A percentile compares a stretch with the other conserved stretches of the same genome.
phyloP scores from a whole-genome alignment of 768 basidiomycete species.

The Leucocoprinus sp. region DNA sequence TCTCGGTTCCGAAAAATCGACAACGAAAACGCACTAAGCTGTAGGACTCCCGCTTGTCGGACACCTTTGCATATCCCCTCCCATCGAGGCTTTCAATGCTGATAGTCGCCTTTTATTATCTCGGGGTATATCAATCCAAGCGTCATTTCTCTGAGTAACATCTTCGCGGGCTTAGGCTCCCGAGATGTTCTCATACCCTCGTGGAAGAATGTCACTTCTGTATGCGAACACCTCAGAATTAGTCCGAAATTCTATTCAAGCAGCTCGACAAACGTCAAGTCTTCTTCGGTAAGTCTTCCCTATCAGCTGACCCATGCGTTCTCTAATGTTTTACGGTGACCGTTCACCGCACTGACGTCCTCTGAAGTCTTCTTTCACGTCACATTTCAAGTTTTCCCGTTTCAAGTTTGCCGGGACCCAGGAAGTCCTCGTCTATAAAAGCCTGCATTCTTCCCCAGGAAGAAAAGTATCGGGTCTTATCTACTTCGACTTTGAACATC shows the following conservation, averaged over 20 bases:
- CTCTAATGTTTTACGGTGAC: conserved; percentile 9
- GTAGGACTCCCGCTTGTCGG: too few relatives aligned
- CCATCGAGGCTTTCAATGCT: too few relatives aligned
- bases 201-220: background rate
- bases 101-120: too few relatives aligned
- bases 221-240: too few relatives aligned
- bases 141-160: too few relatives aligned
- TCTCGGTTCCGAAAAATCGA: too few relatives aligned
- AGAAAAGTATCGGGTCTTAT: background rate
- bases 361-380: background rate
- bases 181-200: background rate
- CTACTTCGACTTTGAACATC: background rate
- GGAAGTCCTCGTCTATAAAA: conserved; percentile 1
- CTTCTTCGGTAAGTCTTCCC: background rate
- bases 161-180: too few relatives aligned
- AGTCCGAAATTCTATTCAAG: background rate
- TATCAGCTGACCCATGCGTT: conserved; percentile 1
- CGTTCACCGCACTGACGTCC: conserved; percentile 1
- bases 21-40: too few relatives aligned
- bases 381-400: background rate
- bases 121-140: too few relatives aligned
- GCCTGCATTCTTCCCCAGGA: background rate
- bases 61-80: too few relatives aligned
- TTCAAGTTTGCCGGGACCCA: conserved; percentile 7
- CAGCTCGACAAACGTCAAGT: background rate